Evolutionary conservation across 2,329 filamentous ascomycete genomes (phyloP).

Genomic region (Aspergillus aculeatus): DNA sequence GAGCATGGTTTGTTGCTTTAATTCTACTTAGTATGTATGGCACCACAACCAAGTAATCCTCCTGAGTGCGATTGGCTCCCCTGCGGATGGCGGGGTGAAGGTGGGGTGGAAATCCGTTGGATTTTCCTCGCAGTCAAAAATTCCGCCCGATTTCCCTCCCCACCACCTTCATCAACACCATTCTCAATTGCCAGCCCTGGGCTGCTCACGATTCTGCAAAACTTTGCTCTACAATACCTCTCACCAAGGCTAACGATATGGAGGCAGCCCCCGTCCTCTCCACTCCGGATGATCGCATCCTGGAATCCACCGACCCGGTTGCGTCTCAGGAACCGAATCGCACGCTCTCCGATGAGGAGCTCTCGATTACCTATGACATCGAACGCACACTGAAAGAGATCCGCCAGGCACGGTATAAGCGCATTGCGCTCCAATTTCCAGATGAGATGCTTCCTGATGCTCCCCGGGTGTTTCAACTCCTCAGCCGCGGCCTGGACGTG

Average conservation of each 20-base stretch:
- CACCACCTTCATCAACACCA: slow-evolving; percentile 5
- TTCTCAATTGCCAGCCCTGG: neutral
- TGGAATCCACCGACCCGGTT: slow-evolving; percentile 53
- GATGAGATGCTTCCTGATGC: slow-evolving; percentile 89
- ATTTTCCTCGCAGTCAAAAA: slow-evolving; percentile 21
- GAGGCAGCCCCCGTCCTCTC: slow-evolving; percentile 58
- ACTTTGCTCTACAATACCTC: neutral
- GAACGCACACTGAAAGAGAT: slow-evolving; percentile 76
- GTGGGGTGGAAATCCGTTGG: slow-evolving; percentile 24
- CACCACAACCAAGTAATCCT: neutral
- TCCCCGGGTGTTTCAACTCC: slow-evolving; percentile 69
- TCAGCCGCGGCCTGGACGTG: slow-evolving; percentile 54
- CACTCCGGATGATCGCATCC: slow-evolving; percentile 61
- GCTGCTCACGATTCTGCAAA: neutral
- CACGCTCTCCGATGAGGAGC: slow-evolving; percentile 63
- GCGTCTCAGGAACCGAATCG: slow-evolving; percentile 32
- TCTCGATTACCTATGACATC: slow-evolving; percentile 80
- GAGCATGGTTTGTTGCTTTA: neutral
- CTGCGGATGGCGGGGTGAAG: slow-evolving; percentile 32
- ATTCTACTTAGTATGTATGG: neutral
- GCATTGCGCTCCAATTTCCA: slow-evolving; percentile 91
- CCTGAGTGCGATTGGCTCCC: slow-evolving; percentile 12
- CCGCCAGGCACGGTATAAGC: slow-evolving; percentile 65
- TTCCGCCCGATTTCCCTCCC: slow-evolving; percentile 13
- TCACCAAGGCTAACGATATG: slow-evolving; percentile 33